These are phyloP conservation scores for Stereum hirsutum DNA, from an alignment of 1,284 basidiomycete genomes.

Conservation along the genomic window DNA sequence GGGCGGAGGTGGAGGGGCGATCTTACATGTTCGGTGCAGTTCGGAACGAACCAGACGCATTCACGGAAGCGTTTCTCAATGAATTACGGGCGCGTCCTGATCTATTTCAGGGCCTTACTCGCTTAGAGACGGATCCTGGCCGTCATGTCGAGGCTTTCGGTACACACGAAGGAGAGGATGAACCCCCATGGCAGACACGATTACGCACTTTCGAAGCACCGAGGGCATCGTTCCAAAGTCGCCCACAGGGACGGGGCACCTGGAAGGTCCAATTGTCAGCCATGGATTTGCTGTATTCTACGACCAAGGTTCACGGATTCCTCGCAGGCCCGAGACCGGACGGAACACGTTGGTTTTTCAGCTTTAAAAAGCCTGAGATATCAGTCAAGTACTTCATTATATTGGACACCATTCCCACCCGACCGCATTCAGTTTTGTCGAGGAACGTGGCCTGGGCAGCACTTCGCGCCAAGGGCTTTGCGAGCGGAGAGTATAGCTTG, in stretches of 20 bases:
- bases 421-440: slow-evolving; percentile 6
- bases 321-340: background rate
- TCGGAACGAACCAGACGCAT: slow-evolving; percentile 17
- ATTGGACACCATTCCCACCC: slow-evolving; percentile 15
- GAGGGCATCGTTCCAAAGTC: background rate
- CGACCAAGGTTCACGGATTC: too few species aligned
- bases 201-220: slow-evolving; percentile 18
- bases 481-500: slow-evolving; percentile 8
- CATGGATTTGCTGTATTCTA: slow-evolving; percentile 15
- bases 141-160: slow-evolving; percentile 18
- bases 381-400: slow-evolving; percentile 23
- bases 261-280: slow-evolving; percentile 14
- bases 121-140: slow-evolving; percentile 18
- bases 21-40: slow-evolving; percentile 23
- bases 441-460: slow-evolving; percentile 17
- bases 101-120: slow-evolving; percentile 21
- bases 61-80: slow-evolving; percentile 16
- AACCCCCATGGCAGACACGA: too few species aligned
- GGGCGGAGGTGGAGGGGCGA: slow-evolving; percentile 14
- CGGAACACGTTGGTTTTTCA: slow-evolving; percentile 18
- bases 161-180: too few species aligned
- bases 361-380: slow-evolving; percentile 20
- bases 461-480: slow-evolving; percentile 14
- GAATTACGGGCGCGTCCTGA: slow-evolving; percentile 20
- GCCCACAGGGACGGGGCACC: slow-evolving; percentile 1